A percentile compares a stretch with the other conserved stretches of the same genome.
Conservation (phyloP, 2,329 filamentous ascomycete species). For the Neofusicoccum cordaticola region DNA sequence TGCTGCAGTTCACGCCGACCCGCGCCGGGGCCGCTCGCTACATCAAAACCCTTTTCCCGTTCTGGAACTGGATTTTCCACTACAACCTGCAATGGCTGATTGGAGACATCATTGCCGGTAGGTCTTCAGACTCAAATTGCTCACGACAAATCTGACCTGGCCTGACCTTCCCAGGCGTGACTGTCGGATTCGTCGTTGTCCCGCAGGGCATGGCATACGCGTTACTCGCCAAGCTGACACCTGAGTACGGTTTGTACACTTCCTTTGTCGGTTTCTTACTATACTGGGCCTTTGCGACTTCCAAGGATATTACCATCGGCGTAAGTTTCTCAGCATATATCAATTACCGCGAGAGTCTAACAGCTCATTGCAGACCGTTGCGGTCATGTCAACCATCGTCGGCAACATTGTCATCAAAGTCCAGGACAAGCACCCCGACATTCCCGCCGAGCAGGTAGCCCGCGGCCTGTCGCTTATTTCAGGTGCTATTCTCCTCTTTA, state of each 20-base stretch:
- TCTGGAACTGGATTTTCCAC: slow-evolving; percentile 26
- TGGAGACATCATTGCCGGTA: slow-evolving; percentile 32
- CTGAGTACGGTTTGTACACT: slow-evolving; percentile 84
- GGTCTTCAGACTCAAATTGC: neutral
- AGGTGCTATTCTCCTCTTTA: slow-evolving; percentile 71
- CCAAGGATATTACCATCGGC: slow-evolving; percentile 95
- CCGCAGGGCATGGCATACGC: slow-evolving; percentile 96
- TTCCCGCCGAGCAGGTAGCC: slow-evolving; percentile 67
- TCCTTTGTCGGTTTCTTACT: slow-evolving; percentile 92
- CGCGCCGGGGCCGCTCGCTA: slow-evolving; percentile 25
- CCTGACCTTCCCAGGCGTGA: slow-evolving; percentile 42
- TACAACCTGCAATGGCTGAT: slow-evolving; percentile 33
- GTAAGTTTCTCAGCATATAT: slow-evolving; percentile 50
- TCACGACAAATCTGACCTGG: neutral
- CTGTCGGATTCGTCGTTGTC: slow-evolving; percentile 75
- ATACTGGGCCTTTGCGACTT: slow-evolving; percentile 97
- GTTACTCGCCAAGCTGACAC: slow-evolving; percentile 69
- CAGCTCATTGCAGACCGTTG: slow-evolving; percentile 64
- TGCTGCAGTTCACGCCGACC: slow-evolving; percentile 27
- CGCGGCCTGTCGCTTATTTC: slow-evolving; percentile 74
- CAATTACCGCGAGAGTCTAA: slow-evolving; percentile 1
- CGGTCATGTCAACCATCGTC: slow-evolving; percentile 86
- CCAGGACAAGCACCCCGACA: slow-evolving; percentile 54
- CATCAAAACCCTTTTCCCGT: slow-evolving; percentile 28
- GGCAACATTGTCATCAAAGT: slow-evolving; percentile 73